These are phyloP conservation scores for Aspergillus sp. DNA, from an alignment of 2,329 filamentous ascomycete genomes.

Conservation along the genomic window DNA sequence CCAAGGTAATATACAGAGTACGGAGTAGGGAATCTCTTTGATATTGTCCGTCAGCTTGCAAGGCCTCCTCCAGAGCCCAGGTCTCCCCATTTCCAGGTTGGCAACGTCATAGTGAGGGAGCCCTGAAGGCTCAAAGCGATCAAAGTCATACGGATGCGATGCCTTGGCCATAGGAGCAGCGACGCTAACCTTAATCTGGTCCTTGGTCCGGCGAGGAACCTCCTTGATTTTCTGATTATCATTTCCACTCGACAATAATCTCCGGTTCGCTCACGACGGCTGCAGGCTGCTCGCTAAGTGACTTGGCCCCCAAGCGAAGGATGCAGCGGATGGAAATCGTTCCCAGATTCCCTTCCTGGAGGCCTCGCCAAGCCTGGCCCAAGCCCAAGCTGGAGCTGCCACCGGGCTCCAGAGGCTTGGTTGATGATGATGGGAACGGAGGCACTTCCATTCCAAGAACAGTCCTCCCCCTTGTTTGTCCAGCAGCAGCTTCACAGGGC, in stretches of 20 bases:
- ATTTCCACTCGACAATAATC: constrained; percentile 25
- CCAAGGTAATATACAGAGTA: background rate
- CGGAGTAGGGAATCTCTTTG: background rate
- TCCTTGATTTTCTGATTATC: constrained; percentile 10
- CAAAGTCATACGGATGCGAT: constrained; percentile 4
- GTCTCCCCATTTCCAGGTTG: background rate
- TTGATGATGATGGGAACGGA: constrained; percentile 19
- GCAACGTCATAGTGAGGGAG: constrained; percentile 3
- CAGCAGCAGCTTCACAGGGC: background rate
- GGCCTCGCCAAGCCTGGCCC: constrained; percentile 14
- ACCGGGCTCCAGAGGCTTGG: constrained; percentile 23
- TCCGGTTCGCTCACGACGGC: constrained; percentile 21
- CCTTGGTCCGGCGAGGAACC: constrained; percentile 8
- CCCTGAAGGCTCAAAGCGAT: background rate
- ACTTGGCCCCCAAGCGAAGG: constrained; percentile 22
- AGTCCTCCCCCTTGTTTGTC: constrained; percentile 3
- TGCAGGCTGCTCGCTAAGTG: constrained; percentile 15
- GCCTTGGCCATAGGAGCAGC: constrained; percentile 5
- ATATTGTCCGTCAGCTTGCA: background rate
- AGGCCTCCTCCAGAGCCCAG: background rate
- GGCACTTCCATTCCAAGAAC: constrained; percentile 20
- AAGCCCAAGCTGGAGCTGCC: constrained; percentile 16
- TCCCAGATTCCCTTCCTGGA: constrained; percentile 22
- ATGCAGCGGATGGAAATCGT: constrained; percentile 17
- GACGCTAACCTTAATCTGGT: constrained; percentile 5